Base-by-base conservation (phyloP, 306 rosid genomes). In the Acacia acuminata region DNA sequence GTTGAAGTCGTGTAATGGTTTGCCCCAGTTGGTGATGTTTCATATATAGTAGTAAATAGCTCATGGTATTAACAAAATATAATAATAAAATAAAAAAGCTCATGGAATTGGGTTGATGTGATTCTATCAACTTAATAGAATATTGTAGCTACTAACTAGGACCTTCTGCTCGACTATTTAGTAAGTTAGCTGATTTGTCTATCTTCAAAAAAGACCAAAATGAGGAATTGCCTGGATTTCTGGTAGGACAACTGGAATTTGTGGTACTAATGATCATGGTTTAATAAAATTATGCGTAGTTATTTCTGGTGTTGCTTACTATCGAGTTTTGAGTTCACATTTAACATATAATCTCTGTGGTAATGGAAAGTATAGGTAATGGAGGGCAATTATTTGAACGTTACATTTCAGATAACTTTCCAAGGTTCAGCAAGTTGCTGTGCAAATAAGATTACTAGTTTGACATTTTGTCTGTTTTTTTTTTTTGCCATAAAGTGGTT, bases 101-200 rank as follows among this genome's bases (percentile, higher is more conserved):
- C 43, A 19, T 70, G 82, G 32, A 79, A n/a, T 10, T 55, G 32
- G 78, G 25, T 51, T 63, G 40, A 8, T 0, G 61, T 38, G 19
- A 40, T 24, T 16, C 14, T 63, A 63, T 63, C 40, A 63, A 63
- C 38, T 63, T 12, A 4, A 5, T 25, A 4, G 36, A 3, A 12
- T 63, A 27, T 61, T 73, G 45, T 70, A n/a, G 11, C 76, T 8
- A 51, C 27, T 70, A n/a, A 20, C 76, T 8, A 51, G 44, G 58
- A 17, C 30, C 60, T 32, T 71, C 47, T 40, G 27, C 53, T 83
- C 10, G 60, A 68, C 2, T 22, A 67, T 77, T 40, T 77, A 58
- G 45, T 60, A 60, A 44, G 50, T 67, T 38, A 60, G 17, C 42
- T 73, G 81, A 36, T 80, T 55, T 71, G 30, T 36, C 79, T n/a